phyloP scores from a whole-genome alignment of 768 basidiomycete genomes.

The Pisolithus microcarpus region DNA sequence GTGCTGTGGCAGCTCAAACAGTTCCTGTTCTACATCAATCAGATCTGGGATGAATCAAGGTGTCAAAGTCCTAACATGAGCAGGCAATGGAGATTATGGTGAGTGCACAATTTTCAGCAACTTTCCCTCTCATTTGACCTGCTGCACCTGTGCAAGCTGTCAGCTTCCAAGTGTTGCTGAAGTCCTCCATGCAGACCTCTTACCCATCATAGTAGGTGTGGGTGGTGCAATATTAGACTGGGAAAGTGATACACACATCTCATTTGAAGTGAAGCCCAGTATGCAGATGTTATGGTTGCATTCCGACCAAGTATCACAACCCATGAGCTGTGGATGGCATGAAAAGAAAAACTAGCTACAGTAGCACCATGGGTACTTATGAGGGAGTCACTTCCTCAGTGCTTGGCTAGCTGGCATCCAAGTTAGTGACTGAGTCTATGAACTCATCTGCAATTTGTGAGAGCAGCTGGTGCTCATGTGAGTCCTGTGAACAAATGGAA shows the following conservation, averaged over 20 bases:
- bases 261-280: slow-evolving; percentile 89
- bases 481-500: background rate
- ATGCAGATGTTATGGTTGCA: slow-evolving; percentile 94
- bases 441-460: slow-evolving; percentile 93
- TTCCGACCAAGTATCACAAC: slow-evolving; percentile 40
- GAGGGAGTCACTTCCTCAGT: slow-evolving; percentile 79
- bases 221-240: slow-evolving; percentile 54
- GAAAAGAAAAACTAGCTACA: background rate
- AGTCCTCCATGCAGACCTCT: slow-evolving; percentile 60
- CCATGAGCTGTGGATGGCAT: background rate
- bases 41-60: slow-evolving; percentile 65
- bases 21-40: slow-evolving; percentile 83
- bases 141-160: slow-evolving; percentile 70
- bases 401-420: slow-evolving; percentile 90
- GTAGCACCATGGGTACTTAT: slow-evolving; percentile 34
- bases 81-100: background rate
- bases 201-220: slow-evolving; percentile 39
- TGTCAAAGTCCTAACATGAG: slow-evolving; percentile 49
- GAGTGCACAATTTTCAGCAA: slow-evolving; percentile 42
- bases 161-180: slow-evolving; percentile 64
- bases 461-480: slow-evolving; percentile 51
- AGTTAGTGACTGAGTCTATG: slow-evolving; percentile 91
- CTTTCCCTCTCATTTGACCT: slow-evolving; percentile 78
- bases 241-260: slow-evolving; percentile 77
- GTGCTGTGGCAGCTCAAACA: slow-evolving; percentile 85